A percentile compares a stretch with the other conserved stretches of the same genome.
Evolutionary conservation across 345 rosid species (phyloP).

Genomic region (Linum tenue): DNA sequence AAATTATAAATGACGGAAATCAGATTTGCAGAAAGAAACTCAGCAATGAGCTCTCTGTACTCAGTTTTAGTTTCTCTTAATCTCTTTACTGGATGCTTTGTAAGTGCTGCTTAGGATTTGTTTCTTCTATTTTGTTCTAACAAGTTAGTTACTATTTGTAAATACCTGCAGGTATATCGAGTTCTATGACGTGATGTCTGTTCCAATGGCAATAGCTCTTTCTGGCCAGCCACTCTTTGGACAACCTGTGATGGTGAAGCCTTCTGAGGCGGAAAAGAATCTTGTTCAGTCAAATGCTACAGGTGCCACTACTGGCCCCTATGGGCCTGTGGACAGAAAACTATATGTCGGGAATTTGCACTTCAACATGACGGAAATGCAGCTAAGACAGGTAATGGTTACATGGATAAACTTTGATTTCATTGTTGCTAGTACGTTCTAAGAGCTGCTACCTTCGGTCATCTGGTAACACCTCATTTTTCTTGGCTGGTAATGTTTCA

Average conservation of each 20-base stretch:
- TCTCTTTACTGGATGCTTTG: slow-evolving; percentile 52
- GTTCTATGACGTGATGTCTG: slow-evolving; percentile 87
- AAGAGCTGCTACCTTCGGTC: not conserved
- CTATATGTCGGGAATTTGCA: slow-evolving; percentile 89
- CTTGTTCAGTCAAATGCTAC: slow-evolving; percentile 66
- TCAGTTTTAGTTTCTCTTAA: slow-evolving; percentile 54
- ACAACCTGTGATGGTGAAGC: slow-evolving; percentile 96
- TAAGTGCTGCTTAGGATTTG: slow-evolving; percentile 30
- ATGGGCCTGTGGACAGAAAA: slow-evolving; percentile 76
- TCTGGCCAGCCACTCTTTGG: slow-evolving; percentile 84
- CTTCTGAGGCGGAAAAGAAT: slow-evolving; percentile 98
- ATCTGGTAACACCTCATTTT: not conserved
- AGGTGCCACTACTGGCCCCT: slow-evolving; percentile 51
- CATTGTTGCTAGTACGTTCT: not conserved
- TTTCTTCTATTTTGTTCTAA: slow-evolving; percentile 18
- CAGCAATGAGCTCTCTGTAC: slow-evolving; percentile 59
- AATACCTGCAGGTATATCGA: slow-evolving; percentile 78
- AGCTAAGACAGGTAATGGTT: slow-evolving; percentile 69
- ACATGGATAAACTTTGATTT: not conserved
- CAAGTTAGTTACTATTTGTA: slow-evolving; percentile 26
- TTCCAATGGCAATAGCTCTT: slow-evolving; percentile 91
- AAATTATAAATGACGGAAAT: slow-evolving; percentile 39
- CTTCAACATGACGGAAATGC: slow-evolving; percentile 83
- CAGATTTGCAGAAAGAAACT: slow-evolving; percentile 61
- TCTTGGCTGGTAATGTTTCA: slow-evolving; percentile 17